Percentiles rank a stretch among this genome's conserved stretches.
These are phyloP conservation scores for Penicillium tannophilum DNA, from an alignment of 495 filamentous ascomycete genomes.

Conservation along the genomic window DNA sequence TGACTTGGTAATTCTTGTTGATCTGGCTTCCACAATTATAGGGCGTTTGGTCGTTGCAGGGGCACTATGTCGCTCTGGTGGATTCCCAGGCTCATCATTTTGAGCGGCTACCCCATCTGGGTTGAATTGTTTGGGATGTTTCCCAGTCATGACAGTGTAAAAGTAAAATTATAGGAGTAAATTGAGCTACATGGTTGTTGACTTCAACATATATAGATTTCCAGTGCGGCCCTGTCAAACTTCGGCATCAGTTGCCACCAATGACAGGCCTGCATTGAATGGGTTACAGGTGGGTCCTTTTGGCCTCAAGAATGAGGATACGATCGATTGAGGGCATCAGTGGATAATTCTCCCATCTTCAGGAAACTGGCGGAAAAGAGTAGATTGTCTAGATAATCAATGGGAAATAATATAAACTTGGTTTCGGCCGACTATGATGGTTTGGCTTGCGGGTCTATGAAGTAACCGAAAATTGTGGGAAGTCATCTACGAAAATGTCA, in stretches of 20 bases:
- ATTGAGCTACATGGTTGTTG: slow-evolving; percentile 11
- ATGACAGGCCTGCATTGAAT: slow-evolving; percentile 20
- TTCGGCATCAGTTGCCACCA: slow-evolving; percentile 29
- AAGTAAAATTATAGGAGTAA: slow-evolving; percentile 3
- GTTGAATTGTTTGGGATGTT: slow-evolving; percentile 10
- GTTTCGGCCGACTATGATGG: not conserved
- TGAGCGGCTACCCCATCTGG: slow-evolving; percentile 10
- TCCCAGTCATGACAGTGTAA: slow-evolving; percentile 19
- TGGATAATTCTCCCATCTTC: not conserved
- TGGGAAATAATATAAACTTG: not conserved
- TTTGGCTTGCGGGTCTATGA: not conserved
- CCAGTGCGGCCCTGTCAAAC: slow-evolving; percentile 18
- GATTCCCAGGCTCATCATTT: slow-evolving; percentile 11
- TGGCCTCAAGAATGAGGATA: not conserved
- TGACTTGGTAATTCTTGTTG: slow-evolving; percentile 7
- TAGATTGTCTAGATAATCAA: not conserved
- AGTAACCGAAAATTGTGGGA: not conserved
- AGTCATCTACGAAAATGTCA: not conserved
- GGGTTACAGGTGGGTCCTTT: slow-evolving; percentile 21
- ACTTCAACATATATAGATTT: slow-evolving; percentile 10
- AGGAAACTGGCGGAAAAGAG: not conserved
- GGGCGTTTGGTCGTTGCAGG: slow-evolving; percentile 18
- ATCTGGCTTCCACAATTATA: slow-evolving; percentile 8
- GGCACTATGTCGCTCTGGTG: slow-evolving; percentile 18
- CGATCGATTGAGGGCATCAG: not conserved